phyloP scores from a whole-genome alignment of 176 grass and related monocot species.

The Oryza officinalis region DNA sequence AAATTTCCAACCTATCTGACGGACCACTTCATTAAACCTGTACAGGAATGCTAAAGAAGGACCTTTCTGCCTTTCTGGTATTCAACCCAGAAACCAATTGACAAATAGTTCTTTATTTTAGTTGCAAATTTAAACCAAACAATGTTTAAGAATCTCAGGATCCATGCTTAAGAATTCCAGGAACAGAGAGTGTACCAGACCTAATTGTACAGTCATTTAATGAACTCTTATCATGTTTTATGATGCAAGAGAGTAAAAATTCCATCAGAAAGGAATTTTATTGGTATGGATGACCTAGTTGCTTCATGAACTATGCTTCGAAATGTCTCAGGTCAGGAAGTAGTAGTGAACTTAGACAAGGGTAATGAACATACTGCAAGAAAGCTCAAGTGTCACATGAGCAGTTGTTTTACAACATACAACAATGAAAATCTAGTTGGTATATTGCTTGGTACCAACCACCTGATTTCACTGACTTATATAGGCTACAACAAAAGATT shows the following conservation, averaged over 20 bases:
- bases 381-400: constrained; percentile 34
- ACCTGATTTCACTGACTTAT: constrained; percentile 23
- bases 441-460: constrained; percentile 42
- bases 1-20: constrained; percentile 28
- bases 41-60: constrained; percentile 38
- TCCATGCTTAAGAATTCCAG: no score
- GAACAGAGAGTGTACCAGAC: no score
- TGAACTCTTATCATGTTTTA: no score
- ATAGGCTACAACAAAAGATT: constrained; percentile 34
- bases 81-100: background rate
- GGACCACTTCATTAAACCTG: constrained; percentile 33
- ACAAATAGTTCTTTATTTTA: background rate
- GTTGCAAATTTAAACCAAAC: background rate
- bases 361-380: constrained; percentile 16
- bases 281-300: no score
- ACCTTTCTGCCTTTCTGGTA: constrained; percentile 16
- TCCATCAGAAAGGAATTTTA: no score
- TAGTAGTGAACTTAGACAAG: background rate
- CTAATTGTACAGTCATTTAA: no score
- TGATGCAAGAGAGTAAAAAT: no score
- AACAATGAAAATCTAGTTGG: constrained; percentile 40
- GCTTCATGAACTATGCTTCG: no score
- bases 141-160: background rate
- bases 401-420: constrained; percentile 40
- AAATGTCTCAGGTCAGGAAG: no score